Conservation (phyloP, 2,329 filamentous ascomycete species). For the Calonectria honghensis region DNA sequence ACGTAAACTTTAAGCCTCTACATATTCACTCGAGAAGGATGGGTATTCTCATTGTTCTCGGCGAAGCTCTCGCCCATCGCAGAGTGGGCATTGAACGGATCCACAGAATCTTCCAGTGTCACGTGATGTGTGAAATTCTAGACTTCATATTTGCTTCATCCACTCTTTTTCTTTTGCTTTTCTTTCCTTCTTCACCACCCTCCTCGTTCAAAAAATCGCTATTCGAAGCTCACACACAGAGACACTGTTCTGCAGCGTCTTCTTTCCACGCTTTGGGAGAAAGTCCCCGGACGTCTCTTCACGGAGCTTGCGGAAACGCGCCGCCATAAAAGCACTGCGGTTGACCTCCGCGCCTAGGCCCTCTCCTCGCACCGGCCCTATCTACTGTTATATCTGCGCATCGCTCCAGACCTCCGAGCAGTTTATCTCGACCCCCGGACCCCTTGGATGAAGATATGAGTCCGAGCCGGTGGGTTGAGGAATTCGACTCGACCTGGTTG, state of each 20-base stretch:
- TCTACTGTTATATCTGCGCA: conserved; percentile 67
- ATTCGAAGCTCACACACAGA: conserved; percentile 99
- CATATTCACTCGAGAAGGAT: not conserved
- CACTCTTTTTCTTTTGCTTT: conserved; percentile 41
- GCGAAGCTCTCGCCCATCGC: not conserved
- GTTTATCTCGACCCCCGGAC: conserved; percentile 60
- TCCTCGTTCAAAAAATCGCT: conserved; percentile 99
- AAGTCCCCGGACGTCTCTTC: conserved; percentile 97
- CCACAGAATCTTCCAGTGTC: not conserved
- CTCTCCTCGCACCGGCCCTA: conserved; percentile 65
- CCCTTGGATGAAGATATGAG: conserved; percentile 92
- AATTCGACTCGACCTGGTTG: conserved; percentile 35
- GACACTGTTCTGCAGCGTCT: conserved; percentile 63
- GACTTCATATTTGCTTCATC: conserved; percentile 29
- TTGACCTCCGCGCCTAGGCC: conserved; percentile 82
- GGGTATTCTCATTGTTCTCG: not conserved
- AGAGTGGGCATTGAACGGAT: conserved; percentile 16
- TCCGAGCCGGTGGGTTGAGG: conserved; percentile 68
- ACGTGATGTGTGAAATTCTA: conserved; percentile 27
- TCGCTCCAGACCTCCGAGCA: conserved; percentile 13
- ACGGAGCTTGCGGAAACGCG: conserved; percentile 90
- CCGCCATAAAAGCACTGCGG: conserved; percentile 99
- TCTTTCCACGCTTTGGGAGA: conserved; percentile 92
- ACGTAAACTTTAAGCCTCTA: not conserved
- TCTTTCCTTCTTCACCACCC: conserved; percentile 68